These are phyloP conservation scores for Leptomonas pyrrhocoris DNA, from an alignment of 208 protist genomes.

Conservation along the genomic window DNA sequence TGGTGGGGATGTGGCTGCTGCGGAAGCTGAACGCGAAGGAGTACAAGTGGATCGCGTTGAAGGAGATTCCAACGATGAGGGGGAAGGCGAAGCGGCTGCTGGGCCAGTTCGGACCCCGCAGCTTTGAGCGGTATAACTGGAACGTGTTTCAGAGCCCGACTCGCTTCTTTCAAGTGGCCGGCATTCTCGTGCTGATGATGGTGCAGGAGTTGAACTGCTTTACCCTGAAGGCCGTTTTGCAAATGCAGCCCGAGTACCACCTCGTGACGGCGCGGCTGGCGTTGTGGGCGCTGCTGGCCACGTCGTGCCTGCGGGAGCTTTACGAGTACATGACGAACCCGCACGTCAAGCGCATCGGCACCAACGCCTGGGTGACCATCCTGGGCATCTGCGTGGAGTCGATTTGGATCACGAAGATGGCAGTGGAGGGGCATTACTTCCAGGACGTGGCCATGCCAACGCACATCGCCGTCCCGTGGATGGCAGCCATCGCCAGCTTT, in stretches of 20 bases:
- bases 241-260: conserved; percentile 84
- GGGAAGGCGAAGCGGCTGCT: conserved; percentile 72
- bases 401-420: conserved; percentile 73
- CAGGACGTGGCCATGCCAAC: conserved; percentile 56
- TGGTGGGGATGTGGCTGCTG: conserved; percentile 86
- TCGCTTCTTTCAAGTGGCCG: conserved; percentile 68
- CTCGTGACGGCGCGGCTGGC: conserved; percentile 89
- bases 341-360: conserved; percentile 81
- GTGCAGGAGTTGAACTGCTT: conserved; percentile 96
- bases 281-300: conserved; percentile 87
- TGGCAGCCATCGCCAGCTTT: conserved; percentile 54
- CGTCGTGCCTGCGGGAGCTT: conserved; percentile 90
- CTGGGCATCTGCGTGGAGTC: conserved; percentile 79
- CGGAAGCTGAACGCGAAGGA: conserved; percentile 66
- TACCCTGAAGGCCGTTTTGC: conserved; percentile 96
- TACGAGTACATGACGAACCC: conserved; percentile 92
- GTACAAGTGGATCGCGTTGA: conserved; percentile 80
- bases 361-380: conserved; percentile 88
- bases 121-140: conserved; percentile 91
- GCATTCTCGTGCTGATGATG: conserved; percentile 83
- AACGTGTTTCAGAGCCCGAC: conserved; percentile 81
- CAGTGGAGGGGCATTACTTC: conserved; percentile 82
- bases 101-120: conserved; percentile 82
- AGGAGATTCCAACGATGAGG: conserved; percentile 61
- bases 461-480: conserved; percentile 77